Conservation (phyloP, 2,329 filamentous ascomycete genomes). For the Stagonosporopsis tanaceti region DNA sequence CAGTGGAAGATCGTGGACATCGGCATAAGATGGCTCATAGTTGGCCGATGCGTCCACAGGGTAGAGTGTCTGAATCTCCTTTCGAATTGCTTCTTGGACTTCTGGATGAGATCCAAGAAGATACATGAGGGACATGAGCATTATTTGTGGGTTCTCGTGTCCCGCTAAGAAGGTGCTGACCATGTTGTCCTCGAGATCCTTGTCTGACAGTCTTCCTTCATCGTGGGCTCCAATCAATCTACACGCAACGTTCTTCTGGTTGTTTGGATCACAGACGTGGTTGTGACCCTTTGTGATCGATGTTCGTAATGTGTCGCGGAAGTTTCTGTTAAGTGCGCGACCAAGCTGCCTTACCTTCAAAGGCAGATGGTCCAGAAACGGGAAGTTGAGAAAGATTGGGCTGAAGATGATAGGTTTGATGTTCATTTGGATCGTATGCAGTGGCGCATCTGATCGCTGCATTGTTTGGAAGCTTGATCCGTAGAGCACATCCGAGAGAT, state of each 20-base stretch:
- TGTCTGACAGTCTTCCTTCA: conserved; percentile 32
- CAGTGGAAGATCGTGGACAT: conserved; percentile 51
- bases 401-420: conserved; percentile 41
- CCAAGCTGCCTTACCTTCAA: conserved; percentile 32
- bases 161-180: conserved; percentile 39
- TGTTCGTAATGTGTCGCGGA: conserved; percentile 31
- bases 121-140: conserved; percentile 37
- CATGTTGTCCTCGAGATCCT: conserved; percentile 38
- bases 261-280: conserved; percentile 33
- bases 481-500: conserved; percentile 46
- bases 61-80: conserved; percentile 30
- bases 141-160: conserved; percentile 39
- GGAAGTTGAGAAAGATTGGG: conserved; percentile 39
- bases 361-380: conserved; percentile 33
- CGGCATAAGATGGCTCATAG: conserved; percentile 29
- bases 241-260: conserved; percentile 31
- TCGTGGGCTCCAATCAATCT: conserved; percentile 33
- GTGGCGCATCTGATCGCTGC: conserved; percentile 28
- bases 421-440: conserved; percentile 32
- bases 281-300: conserved; percentile 34
- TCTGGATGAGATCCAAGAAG: conserved; percentile 32
- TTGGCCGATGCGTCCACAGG: conserved; percentile 21
- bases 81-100: conserved; percentile 29
- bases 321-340: conserved; percentile 28
- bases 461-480: conserved; percentile 38